Conservation (phyloP, 108 stramenopile genomes). For the Skeletonema menzelii region DNA sequence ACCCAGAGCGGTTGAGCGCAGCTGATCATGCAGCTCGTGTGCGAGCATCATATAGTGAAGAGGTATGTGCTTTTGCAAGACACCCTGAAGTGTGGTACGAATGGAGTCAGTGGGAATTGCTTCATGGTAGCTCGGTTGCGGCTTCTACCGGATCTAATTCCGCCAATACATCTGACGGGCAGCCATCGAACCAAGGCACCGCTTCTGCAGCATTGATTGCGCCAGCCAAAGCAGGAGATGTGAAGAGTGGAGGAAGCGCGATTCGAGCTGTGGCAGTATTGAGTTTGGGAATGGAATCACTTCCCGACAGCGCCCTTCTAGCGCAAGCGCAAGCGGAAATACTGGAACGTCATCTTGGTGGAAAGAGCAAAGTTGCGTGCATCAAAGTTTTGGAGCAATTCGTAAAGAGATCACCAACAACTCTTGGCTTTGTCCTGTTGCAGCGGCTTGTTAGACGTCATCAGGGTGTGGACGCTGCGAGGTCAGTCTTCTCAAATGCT, state of each 20-base stretch:
- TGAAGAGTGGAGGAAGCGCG: constrained; percentile 36
- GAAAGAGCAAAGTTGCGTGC: constrained; percentile 5
- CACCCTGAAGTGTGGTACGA: constrained; percentile 89
- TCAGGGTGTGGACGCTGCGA: constrained; percentile 70
- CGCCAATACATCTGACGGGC: neutral
- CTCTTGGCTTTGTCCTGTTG: constrained; percentile 74
- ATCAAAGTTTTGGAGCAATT: constrained; percentile 69
- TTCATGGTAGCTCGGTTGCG: constrained; percentile 38
- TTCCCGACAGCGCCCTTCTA: constrained; percentile 74
- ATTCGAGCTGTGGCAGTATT: constrained; percentile 63
- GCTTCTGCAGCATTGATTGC: constrained; percentile 28
- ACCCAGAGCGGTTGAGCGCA: constrained; percentile 77
- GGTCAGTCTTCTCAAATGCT: constrained; percentile 73
- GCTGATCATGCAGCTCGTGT: constrained; percentile 61
- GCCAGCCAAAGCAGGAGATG: constrained; percentile 34
- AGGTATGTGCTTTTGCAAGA: constrained; percentile 71
- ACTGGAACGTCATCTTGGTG: constrained; percentile 52
- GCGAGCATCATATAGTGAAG: constrained; percentile 73
- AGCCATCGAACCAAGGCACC: constrained; percentile 13
- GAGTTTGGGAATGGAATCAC: constrained; percentile 61
- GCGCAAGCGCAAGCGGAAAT: constrained; percentile 74
- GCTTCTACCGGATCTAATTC: constrained; percentile 13
- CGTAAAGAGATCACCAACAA: constrained; percentile 62
- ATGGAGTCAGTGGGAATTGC: constrained; percentile 87
- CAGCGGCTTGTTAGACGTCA: constrained; percentile 77